Evolutionary conservation across 768 basidiomycete genomes (phyloP).

Genomic region (Suillus subalutaceus): DNA sequence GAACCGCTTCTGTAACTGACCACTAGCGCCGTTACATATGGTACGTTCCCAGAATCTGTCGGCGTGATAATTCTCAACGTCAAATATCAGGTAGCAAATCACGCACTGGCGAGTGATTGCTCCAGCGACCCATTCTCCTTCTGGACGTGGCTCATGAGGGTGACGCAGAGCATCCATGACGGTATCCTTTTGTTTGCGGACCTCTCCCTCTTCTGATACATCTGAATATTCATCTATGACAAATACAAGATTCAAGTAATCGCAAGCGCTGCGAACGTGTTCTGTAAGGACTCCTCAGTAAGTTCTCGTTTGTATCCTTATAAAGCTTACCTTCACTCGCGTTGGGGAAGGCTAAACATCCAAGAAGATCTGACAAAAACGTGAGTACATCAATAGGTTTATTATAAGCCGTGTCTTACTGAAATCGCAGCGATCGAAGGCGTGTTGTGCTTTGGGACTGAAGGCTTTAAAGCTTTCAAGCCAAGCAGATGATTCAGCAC

Average conservation of each 20-base stretch:
- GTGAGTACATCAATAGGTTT: neutral
- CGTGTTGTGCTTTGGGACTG: neutral
- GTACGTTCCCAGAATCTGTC: constrained; percentile 15
- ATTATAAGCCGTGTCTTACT: neutral
- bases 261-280: constrained; percentile 29
- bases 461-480: neutral
- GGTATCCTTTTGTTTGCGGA: constrained; percentile 6
- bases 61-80: neutral
- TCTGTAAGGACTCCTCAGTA: constrained; percentile 13
- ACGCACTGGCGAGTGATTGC: constrained; percentile 16
- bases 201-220: constrained; percentile 5
- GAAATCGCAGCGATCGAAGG: neutral
- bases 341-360: neutral
- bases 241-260: constrained; percentile 36
- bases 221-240: constrained; percentile 37
- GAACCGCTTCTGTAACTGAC: constrained; percentile 36
- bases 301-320: neutral
- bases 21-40: neutral
- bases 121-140: constrained; percentile 12
- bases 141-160: neutral
- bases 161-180: constrained; percentile 15
- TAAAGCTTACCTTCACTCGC: neutral
- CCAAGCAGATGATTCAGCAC: neutral
- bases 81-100: neutral
- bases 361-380: neutral